phyloP scores from a whole-genome alignment of 345 rosid genomes.

The Acer yangbiense region DNA sequence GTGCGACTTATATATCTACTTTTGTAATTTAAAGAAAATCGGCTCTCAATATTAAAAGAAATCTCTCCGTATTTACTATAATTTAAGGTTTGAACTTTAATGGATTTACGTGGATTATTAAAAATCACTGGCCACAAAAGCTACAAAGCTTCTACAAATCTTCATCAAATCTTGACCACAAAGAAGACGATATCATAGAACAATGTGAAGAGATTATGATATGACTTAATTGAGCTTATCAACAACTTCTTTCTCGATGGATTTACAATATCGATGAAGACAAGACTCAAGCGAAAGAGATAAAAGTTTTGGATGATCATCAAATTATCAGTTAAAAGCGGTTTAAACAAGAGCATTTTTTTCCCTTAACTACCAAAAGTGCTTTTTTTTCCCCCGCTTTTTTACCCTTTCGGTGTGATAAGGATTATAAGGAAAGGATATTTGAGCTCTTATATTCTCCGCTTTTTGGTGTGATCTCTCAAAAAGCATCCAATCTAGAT shows the following conservation, averaged over 20 bases:
- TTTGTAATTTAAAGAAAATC: no score
- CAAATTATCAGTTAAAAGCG: slow-evolving; percentile 14
- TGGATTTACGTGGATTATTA: no score
- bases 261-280: background rate
- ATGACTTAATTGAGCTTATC: slow-evolving; percentile 16
- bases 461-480: background rate
- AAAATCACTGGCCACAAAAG: no score
- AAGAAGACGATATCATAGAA: background rate
- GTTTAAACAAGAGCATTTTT: slow-evolving; percentile 12
- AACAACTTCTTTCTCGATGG: background rate
- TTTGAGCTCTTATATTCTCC: background rate
- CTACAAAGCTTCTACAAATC: no score
- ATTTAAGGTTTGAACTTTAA: no score
- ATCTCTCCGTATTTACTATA: no score
- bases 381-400: background rate
- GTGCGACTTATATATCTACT: no score
- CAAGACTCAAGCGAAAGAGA: background rate
- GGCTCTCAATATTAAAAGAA: no score
- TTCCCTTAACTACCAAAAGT: background rate
- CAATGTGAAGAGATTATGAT: background rate
- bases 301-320: background rate
- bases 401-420: slow-evolving; percentile 15
- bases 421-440: background rate
- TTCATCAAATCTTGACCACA: slow-evolving; percentile 12
- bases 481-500: background rate